A percentile compares a stretch with the other conserved stretches of the same genome.
These are phyloP conservation scores for Astrocystis sublimbata DNA, from an alignment of 495 filamentous ascomycete species.

Conservation along the genomic window DNA sequence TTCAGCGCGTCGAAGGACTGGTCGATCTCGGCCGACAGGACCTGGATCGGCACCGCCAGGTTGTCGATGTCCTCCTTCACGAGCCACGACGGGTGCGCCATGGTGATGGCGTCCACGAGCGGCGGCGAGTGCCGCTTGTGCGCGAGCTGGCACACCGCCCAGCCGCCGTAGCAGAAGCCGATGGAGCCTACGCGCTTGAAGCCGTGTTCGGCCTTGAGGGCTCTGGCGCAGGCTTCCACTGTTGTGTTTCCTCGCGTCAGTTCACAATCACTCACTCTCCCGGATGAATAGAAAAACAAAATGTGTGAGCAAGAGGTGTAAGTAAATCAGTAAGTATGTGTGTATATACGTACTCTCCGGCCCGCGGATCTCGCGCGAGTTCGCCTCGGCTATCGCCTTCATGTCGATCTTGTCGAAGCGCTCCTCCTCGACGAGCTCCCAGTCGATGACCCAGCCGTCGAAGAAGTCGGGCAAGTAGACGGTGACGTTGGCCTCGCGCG, in stretches of 20 bases:
- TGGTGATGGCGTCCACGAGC: slow-evolving; percentile 58
- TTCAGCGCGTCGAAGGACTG: slow-evolving; percentile 48
- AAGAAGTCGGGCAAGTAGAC: slow-evolving; percentile 64
- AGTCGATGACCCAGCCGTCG: slow-evolving; percentile 39
- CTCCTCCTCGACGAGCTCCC: slow-evolving; percentile 29
- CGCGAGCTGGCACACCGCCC: slow-evolving; percentile 53
- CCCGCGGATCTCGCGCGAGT: slow-evolving; percentile 50
- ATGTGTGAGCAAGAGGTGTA: neutral
- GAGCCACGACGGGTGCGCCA: slow-evolving; percentile 55
- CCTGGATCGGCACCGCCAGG: slow-evolving; percentile 55
- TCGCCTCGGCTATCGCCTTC: slow-evolving; percentile 26
- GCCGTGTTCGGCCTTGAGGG: slow-evolving; percentile 42
- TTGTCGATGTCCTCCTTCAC: slow-evolving; percentile 52
- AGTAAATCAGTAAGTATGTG: neutral
- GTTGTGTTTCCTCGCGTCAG: neutral
- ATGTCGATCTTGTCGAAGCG: slow-evolving; percentile 23
- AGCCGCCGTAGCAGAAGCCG: slow-evolving; percentile 64
- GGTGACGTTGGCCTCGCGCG: slow-evolving; percentile 48
- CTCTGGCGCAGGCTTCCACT: slow-evolving; percentile 49
- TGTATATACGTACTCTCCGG: slow-evolving; percentile 41
- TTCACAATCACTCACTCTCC: no score
- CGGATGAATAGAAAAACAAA: neutral
- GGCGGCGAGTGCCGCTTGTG: slow-evolving; percentile 33
- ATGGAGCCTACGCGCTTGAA: slow-evolving; percentile 50
- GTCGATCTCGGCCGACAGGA: slow-evolving; percentile 61